These are phyloP conservation scores for Trichoderma sp. DNA, from an alignment of 2,329 filamentous ascomycete species.

Conservation along the genomic window DNA sequence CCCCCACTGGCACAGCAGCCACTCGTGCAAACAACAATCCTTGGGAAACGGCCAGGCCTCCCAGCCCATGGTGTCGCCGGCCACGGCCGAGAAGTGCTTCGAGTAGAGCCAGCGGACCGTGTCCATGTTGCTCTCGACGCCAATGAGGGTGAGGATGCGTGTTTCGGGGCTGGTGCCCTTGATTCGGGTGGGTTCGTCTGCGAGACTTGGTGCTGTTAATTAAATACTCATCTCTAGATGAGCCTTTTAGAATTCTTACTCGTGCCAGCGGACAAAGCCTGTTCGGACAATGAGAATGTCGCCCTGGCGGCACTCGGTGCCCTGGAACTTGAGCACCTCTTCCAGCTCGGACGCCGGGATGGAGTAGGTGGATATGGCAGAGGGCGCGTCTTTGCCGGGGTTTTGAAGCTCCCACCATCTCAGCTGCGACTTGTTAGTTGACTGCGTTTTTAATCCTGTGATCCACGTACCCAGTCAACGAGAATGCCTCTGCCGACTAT, in stretches of 20 bases:
- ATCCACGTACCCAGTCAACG: neutral
- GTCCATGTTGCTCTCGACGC: neutral
- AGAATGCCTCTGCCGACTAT: neutral
- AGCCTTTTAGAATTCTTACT: neutral
- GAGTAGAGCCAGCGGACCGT: slow-evolving; percentile 8
- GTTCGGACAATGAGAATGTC: neutral
- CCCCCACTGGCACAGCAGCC: slow-evolving; percentile 3
- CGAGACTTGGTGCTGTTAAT: neutral
- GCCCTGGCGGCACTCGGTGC: neutral
- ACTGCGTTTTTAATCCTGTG: neutral
- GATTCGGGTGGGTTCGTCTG: neutral
- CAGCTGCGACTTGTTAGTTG: neutral
- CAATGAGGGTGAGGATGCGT: neutral
- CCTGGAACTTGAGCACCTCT: neutral
- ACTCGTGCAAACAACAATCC: neutral
- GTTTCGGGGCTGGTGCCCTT: neutral
- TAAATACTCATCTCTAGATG: too few relatives aligned
- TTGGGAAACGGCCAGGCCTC: slow-evolving; percentile 6
- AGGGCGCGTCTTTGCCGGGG: neutral
- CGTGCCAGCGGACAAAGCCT: neutral
- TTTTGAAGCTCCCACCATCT: neutral
- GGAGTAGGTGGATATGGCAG: neutral
- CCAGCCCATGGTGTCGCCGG: neutral
- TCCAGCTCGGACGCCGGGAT: neutral
- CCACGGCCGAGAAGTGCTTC: neutral